Evolutionary conservation across 129 eudicot species (phyloP).

Genomic region (Escallonia rubra): DNA sequence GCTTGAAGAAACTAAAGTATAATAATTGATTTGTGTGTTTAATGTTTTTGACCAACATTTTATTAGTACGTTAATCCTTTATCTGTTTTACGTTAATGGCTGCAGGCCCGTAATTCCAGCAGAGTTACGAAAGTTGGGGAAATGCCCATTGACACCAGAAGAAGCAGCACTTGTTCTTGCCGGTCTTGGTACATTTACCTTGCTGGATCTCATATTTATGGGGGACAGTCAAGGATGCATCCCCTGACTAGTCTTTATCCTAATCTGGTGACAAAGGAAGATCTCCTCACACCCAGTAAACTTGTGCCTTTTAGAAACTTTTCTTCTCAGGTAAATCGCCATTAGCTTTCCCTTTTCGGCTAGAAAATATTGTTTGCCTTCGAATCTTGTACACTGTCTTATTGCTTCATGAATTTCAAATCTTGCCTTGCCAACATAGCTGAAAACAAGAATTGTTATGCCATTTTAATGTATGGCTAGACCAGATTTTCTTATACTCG

Average conservation of each 20-base stretch:
- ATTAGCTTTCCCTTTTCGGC: background rate
- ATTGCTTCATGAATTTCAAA: no score
- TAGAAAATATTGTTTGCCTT: no score
- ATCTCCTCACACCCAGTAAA: constrained; percentile 73
- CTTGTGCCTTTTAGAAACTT: constrained; percentile 72
- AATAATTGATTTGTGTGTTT: background rate
- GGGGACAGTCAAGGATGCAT: constrained; percentile 65
- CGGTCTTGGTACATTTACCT: constrained; percentile 68
- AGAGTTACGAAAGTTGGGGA: constrained; percentile 66
- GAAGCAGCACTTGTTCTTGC: constrained; percentile 89
- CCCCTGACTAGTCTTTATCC: constrained; percentile 67
- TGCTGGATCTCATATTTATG: constrained; percentile 82
- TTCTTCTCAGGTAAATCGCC: constrained; percentile 68
- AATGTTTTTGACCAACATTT: background rate
- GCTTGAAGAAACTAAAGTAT: constrained; percentile 55
- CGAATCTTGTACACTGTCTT: no score
- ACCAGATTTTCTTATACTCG: no score
- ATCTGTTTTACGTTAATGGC: background rate
- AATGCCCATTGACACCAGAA: constrained; percentile 96
- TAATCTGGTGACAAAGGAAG: constrained; percentile 73
- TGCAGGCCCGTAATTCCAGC: constrained; percentile 62
- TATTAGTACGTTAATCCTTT: background rate
- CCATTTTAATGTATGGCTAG: no score
- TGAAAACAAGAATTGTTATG: no score
- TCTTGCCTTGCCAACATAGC: no score